Conservation (phyloP, 345 rosid species). For the Eutrema yunnanense region DNA sequence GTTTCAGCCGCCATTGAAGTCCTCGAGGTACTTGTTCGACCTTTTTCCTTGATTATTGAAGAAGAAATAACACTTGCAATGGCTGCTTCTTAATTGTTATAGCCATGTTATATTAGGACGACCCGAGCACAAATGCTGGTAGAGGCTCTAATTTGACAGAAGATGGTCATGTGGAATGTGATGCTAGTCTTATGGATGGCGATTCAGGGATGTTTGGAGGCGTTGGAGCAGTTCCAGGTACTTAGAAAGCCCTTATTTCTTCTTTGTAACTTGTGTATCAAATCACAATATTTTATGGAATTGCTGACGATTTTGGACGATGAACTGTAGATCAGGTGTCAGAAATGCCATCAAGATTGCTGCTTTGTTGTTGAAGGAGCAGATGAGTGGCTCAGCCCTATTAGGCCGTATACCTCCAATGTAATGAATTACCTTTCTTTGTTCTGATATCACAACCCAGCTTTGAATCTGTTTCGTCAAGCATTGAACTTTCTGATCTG, state of each 20-base stretch:
- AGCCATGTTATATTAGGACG: constrained; percentile 43
- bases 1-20: constrained; percentile 82
- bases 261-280: background rate
- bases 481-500: constrained; percentile 1
- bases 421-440: constrained; percentile 37
- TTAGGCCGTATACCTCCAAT: constrained; percentile 94
- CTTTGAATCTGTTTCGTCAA: background rate
- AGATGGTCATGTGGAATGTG: constrained; percentile 89
- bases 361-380: constrained; percentile 70
- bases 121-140: constrained; percentile 88
- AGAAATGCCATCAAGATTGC: constrained; percentile 85
- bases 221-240: constrained; percentile 96
- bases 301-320: constrained; percentile 8
- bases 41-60: background rate
- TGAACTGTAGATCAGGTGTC: constrained; percentile 73
- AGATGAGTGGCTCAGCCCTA: constrained; percentile 50
- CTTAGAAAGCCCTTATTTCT: background rate
- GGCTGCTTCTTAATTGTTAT: background rate
- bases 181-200: constrained; percentile 94
- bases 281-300: background rate
- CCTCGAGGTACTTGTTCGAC: constrained; percentile 54
- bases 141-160: constrained; percentile 93
- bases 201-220: constrained; percentile 84
- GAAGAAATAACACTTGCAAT: background rate
- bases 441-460: background rate